These are phyloP conservation scores for Kingdonia uniflora DNA, from an alignment of 164 flowering plant species.

Conservation along the genomic window DNA sequence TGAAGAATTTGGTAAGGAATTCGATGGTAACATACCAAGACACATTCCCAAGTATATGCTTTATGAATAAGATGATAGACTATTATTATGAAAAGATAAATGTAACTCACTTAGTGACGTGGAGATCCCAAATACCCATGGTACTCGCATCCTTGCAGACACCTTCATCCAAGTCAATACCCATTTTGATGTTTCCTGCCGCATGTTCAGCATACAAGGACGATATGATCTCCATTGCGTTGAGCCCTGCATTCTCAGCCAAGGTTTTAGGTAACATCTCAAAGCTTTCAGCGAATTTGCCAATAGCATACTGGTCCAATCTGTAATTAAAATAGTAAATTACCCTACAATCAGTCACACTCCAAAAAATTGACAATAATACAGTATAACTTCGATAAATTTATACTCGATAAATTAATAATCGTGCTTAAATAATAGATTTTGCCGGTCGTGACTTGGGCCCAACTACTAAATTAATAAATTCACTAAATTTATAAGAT, in stretches of 20 bases:
- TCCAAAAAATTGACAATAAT: no score
- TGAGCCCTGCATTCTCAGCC: slow-evolving; percentile 93
- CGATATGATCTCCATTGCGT: slow-evolving; percentile 91
- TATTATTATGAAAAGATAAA: neutral
- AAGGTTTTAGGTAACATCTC: slow-evolving; percentile 91
- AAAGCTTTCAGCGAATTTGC: slow-evolving; percentile 92
- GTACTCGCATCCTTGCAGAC: slow-evolving; percentile 62
- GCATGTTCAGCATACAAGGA: slow-evolving; percentile 86
- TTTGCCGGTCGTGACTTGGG: no score
- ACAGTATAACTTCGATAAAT: no score
- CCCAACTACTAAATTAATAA: no score
- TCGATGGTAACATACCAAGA: no score
- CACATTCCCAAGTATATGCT: no score
- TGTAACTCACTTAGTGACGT: slow-evolving; percentile 66
- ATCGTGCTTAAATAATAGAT: no score
- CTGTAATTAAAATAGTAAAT: slow-evolving; percentile 32
- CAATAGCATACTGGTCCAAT: slow-evolving; percentile 91
- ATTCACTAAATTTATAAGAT: no score
- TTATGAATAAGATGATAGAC: no score
- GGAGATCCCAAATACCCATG: slow-evolving; percentile 70
- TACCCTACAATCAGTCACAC: no score
- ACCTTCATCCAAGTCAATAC: slow-evolving; percentile 79
- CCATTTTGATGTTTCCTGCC: slow-evolving; percentile 66
- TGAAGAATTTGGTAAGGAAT: no score
- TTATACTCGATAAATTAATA: no score